Base-by-base conservation (phyloP, 352 stramenopile genomes). In the Nothophytophthora sp. region DNA sequence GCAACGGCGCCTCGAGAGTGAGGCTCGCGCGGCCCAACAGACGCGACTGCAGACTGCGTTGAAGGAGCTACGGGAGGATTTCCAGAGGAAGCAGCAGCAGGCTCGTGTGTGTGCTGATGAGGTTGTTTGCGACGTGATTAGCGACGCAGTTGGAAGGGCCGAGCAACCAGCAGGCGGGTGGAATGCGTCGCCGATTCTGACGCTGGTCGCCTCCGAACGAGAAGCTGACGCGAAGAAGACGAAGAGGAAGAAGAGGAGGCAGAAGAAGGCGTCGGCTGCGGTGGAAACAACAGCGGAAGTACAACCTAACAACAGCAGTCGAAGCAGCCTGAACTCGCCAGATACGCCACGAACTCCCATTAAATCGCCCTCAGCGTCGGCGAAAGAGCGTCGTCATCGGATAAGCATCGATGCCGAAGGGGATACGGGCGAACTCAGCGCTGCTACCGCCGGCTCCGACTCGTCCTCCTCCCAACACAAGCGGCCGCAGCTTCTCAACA, bases 1-100 rank as follows among this genome's bases (percentile, higher is more conserved):
- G 55, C 73, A 84, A 41, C 60, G 70, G 20, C 83, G 81, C 4
- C 69, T 67, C 1, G 73, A 83, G 1, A 49, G 43, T 9, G 66
- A 81, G 58, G 51, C 52, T 5, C 66, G 63, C 3, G 28, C 41
- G 19, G 33, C 49, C 6, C 81, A 90, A 28, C 66, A 75, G 24
- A 40, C 24, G 9, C 60, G 65, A n/a, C 67, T 90, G 11, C 64
- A 59, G 6, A 44, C 29, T 15, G 69, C 80, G 3, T 59, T 89
- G 9, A 63, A 36, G 7, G 78, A 92, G 15, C 54, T 91, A 8
- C 45, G 47, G 3, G 48, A 45, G 10, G 15, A 50, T n/a, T 67
- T 77, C 2, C 50, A 61, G n/a, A 39, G 32, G 10, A 65, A 67
- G 24, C 50, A 76, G 18, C 55, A 70, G 24, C 45, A 65, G 27